Percentiles rank a stretch among this genome's conserved stretches.
phyloP scores from a whole-genome alignment of 2,329 filamentous ascomycete genomes.

The Bipolaris gigantea region DNA sequence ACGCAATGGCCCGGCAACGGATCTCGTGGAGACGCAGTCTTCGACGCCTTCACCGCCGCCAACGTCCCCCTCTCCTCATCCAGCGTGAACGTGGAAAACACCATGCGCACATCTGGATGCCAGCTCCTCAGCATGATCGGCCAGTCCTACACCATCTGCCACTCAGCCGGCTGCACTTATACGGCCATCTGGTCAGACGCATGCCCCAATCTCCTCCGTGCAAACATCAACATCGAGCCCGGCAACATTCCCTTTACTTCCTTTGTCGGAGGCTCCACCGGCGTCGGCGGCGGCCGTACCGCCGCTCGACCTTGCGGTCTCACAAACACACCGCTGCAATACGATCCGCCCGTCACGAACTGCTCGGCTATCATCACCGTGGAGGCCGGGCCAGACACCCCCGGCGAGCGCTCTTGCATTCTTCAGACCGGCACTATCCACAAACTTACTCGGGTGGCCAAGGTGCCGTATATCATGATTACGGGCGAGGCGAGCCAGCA shows the following conservation, averaged over 20 bases:
- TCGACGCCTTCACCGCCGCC: slow-evolving; percentile 23
- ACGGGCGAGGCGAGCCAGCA: slow-evolving; percentile 37
- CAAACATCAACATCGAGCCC: slow-evolving; percentile 30
- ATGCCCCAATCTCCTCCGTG: slow-evolving; percentile 24
- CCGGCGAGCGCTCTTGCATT: slow-evolving; percentile 19
- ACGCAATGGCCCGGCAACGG: slow-evolving; percentile 29
- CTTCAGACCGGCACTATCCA: slow-evolving; percentile 22
- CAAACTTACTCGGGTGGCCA: slow-evolving; percentile 22
- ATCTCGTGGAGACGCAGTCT: slow-evolving; percentile 19
- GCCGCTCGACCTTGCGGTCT: slow-evolving; percentile 24
- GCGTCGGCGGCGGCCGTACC: slow-evolving; percentile 15
- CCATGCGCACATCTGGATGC: slow-evolving; percentile 21
- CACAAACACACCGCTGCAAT: slow-evolving; percentile 22
- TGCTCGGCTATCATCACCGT: slow-evolving; percentile 19
- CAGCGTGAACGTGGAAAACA: slow-evolving; percentile 21
- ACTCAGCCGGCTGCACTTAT: slow-evolving; percentile 26
- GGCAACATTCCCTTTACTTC: slow-evolving; percentile 20
- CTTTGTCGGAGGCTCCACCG: slow-evolving; percentile 3
- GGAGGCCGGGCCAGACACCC: slow-evolving; percentile 15
- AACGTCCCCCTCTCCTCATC: slow-evolving; percentile 22
- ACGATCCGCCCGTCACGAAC: slow-evolving; percentile 18
- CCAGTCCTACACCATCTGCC: slow-evolving; percentile 22
- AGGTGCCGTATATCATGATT: slow-evolving; percentile 36
- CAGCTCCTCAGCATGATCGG: slow-evolving; percentile 22
- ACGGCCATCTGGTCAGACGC: slow-evolving; percentile 27